Conservation (phyloP, 73 alveolate species). For the Symbiodinium natans region DNA sequence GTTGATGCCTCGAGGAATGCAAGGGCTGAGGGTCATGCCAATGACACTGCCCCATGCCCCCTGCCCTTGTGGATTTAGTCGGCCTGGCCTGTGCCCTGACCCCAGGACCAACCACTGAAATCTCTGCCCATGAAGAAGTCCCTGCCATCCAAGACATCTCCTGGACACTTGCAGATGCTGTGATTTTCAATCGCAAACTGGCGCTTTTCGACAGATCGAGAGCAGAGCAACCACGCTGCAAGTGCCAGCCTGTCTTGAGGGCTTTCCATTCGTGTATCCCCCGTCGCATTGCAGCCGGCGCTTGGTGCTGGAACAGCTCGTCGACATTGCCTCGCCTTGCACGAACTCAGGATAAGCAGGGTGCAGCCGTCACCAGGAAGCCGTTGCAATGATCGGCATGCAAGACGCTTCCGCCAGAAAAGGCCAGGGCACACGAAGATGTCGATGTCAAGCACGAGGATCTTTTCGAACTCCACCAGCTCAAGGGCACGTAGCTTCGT, state of each 20-base stretch:
- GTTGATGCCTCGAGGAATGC: constrained; percentile 32
- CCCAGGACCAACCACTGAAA: constrained; percentile 60
- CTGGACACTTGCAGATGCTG: too few relatives aligned
- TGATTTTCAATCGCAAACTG: too few relatives aligned
- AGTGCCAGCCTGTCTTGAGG: neutral
- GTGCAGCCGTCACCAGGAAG: neutral
- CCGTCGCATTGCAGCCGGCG: constrained; percentile 74
- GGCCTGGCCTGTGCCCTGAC: constrained; percentile 71
- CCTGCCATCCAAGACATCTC: constrained; percentile 31
- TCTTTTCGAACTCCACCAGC: constrained; percentile 57
- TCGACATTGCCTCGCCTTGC: constrained; percentile 47
- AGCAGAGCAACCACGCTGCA: too few relatives aligned
- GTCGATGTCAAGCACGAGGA: constrained; percentile 62
- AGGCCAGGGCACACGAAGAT: constrained; percentile 13
- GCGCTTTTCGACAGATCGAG: too few relatives aligned
- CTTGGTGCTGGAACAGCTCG: constrained; percentile 13
- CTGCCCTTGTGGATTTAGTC: neutral
- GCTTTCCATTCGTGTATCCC: constrained; percentile 10
- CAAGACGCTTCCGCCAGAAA: neutral
- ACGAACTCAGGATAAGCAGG: neutral
- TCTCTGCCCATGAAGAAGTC: constrained; percentile 54
- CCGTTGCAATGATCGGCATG: neutral
- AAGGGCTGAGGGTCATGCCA: neutral
- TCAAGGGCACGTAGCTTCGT: constrained; percentile 59
- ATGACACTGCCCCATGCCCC: neutral